Base-by-base conservation (phyloP, 2,329 filamentous ascomycete genomes). In the Arthrinium puccinioides region DNA sequence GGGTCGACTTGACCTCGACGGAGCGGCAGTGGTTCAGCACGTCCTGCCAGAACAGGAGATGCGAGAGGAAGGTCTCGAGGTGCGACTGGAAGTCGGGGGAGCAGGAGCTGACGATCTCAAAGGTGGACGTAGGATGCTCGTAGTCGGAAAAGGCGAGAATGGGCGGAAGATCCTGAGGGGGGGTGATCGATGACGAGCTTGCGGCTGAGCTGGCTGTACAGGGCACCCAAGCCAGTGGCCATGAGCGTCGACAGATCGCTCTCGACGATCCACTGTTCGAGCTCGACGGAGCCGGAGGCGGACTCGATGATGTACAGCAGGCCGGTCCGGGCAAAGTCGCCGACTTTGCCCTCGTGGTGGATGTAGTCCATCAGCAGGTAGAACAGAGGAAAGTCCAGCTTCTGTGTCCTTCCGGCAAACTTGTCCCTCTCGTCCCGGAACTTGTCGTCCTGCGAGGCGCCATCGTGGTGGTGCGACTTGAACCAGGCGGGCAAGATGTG, bases 31-130 rank as follows among this genome's bases (percentile, higher is more conserved):
- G 90, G 57, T 97, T 92, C 43, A 98, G 69, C 23, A 96, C 89
- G 59, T 98, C 92, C 63, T 98, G 92, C 92, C 92, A 98, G 56
- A 98, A 98, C 6, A 94, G 70, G 33, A 98, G 72, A 55, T 97
- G 94, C 1, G 92, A 95, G 28, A 98, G 71, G 53, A 98, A 98
- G 0, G 89, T 94, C 38, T 90, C 82, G 53, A 97, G 76, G 51
- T 96, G 87, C n/a, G 79, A 75, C 51, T 87, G 84, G 44, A 94
- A 88, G 41, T 87, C 79, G 1, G 74, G 67, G 3, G 82, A 80
- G 56, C 84, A 82, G 33, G 87, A 81, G 61, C 78, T 80, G 51
- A 87, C 77, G 46, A 89, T 76, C 52, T 87, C 77, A 50, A 79
- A 72, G 47, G 79, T 78, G 2, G 79, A 70, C n/a, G 72, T 67